These are phyloP conservation scores for Sphaerulina vaccinii DNA, from an alignment of 2,329 filamentous ascomycete genomes.

Conservation along the genomic window DNA sequence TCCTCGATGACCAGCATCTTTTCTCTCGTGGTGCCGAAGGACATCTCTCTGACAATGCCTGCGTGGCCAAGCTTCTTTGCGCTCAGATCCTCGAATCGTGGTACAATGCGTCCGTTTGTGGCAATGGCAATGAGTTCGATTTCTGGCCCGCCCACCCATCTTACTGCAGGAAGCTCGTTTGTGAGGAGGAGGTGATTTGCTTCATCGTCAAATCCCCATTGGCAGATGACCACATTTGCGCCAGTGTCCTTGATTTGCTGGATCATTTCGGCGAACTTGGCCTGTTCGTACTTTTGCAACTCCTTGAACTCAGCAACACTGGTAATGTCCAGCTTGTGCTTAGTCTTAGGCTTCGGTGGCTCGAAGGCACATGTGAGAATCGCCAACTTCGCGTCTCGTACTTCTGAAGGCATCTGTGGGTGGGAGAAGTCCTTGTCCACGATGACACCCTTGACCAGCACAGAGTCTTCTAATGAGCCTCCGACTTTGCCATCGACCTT, in stretches of 20 bases:
- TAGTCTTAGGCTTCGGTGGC: conserved; percentile 98
- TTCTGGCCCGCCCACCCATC: conserved; percentile 97
- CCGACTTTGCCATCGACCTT: conserved; percentile 99
- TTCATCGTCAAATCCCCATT: conserved; percentile 99
- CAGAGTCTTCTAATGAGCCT: conserved; percentile 84
- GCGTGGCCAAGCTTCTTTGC: conserved; percentile 87
- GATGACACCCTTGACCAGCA: conserved; percentile 96
- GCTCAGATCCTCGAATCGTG: conserved; percentile 91
- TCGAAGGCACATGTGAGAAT: conserved; percentile 98
- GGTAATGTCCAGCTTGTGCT: conserved; percentile 98
- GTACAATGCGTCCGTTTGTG: conserved; percentile 96
- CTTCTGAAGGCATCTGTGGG: conserved; percentile 96
- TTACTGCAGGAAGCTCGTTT: conserved; percentile 90
- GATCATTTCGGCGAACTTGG: conserved; percentile 99
- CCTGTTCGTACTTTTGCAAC: conserved; percentile 89
- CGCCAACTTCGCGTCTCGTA: conserved; percentile 91
- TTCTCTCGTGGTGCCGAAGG: conserved; percentile 93
- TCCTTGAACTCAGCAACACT: conserved; percentile 98
- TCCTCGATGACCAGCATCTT: conserved; percentile 99
- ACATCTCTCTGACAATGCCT: conserved; percentile 89
- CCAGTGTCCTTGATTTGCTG: conserved; percentile 96
- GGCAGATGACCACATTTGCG: conserved; percentile 95
- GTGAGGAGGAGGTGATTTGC: conserved; percentile 96
- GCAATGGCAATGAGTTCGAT: conserved; percentile 98
- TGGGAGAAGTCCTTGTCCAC: conserved; percentile 99